Conservation (phyloP, 352 stramenopile genomes). For the Phytophthora pini region DNA sequence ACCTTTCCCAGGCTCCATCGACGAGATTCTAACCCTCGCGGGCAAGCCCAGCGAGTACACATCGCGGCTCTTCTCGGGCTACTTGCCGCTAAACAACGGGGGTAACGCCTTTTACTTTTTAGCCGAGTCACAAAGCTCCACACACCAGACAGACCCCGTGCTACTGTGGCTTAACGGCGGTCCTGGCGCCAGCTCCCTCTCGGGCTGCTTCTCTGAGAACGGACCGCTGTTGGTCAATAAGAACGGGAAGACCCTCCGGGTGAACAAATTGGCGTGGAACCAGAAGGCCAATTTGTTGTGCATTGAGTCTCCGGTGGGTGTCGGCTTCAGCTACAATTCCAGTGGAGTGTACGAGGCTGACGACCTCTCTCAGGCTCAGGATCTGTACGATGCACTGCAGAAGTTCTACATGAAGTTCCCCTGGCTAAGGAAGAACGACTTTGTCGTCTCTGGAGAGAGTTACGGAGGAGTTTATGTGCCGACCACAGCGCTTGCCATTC, state of each 20-base stretch:
- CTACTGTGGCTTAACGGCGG: conserved; percentile 78
- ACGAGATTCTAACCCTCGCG: conserved; percentile 55
- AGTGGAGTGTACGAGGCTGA: conserved; percentile 72
- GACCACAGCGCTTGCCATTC: conserved; percentile 59
- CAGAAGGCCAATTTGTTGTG: conserved; percentile 60
- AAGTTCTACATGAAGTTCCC: conserved; percentile 91
- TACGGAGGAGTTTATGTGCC: conserved; percentile 87
- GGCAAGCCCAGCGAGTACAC: conserved; percentile 63
- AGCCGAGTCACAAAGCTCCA: conserved; percentile 63
- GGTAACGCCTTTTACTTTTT: conserved; percentile 77
- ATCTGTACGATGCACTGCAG: conserved; percentile 82
- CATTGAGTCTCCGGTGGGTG: conserved; percentile 68
- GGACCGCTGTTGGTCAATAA: conserved; percentile 70
- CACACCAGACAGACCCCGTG: conserved; percentile 50
- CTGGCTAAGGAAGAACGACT: conserved; percentile 76
- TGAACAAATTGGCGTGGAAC: conserved; percentile 70
- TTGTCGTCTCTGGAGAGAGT: conserved; percentile 82
- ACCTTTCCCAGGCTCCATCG: conserved; percentile 42
- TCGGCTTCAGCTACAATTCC: conserved; percentile 72
- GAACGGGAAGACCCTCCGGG: conserved; percentile 49
- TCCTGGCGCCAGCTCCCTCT: conserved; percentile 62
- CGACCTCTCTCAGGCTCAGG: conserved; percentile 73
- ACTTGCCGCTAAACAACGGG: conserved; percentile 57
- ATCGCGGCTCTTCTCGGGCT: conserved; percentile 62
- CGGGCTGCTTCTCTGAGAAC: conserved; percentile 73